phyloP scores from a whole-genome alignment of 176 grass and related monocot species.

The Carex myosuroides region DNA sequence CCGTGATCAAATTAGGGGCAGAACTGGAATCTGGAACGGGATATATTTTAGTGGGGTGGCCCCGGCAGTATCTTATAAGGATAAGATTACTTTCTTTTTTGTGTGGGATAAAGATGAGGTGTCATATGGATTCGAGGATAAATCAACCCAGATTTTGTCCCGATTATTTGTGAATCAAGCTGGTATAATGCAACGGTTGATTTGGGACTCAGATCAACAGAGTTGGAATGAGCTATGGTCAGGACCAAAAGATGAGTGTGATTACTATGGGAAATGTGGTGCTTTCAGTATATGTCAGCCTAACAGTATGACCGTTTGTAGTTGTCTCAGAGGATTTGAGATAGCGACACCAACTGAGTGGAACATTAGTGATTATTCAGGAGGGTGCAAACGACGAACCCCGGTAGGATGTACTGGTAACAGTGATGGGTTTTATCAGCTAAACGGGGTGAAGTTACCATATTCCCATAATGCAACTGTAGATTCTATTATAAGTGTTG shows the following conservation, averaged over 20 bases:
- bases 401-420: slow-evolving; percentile 26
- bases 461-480: slow-evolving; percentile 31
- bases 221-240: background rate
- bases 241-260: slow-evolving; percentile 23
- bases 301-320: background rate
- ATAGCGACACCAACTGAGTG: slow-evolving; percentile 1
- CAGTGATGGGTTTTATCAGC: slow-evolving; percentile 27
- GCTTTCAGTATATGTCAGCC: slow-evolving; percentile 23
- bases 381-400: slow-evolving; percentile 26
- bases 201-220: background rate
- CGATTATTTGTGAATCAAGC: background rate
- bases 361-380: slow-evolving; percentile 18
- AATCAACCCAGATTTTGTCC: background rate
- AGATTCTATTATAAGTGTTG: slow-evolving; percentile 21
- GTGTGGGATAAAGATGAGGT: slow-evolving; percentile 12
- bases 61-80: slow-evolving; percentile 24
- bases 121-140: background rate
- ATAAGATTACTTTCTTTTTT: slow-evolving; percentile 21
- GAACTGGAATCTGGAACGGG: slow-evolving; percentile 30
- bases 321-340: slow-evolving; percentile 34
- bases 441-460: slow-evolving; percentile 31
- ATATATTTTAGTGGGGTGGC: slow-evolving; percentile 34
- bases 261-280: slow-evolving; percentile 14
- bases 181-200: background rate
- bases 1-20: background rate